phyloP scores from a whole-genome alignment of 2,329 filamentous ascomycete genomes.

The Fusarium cicatricum region DNA sequence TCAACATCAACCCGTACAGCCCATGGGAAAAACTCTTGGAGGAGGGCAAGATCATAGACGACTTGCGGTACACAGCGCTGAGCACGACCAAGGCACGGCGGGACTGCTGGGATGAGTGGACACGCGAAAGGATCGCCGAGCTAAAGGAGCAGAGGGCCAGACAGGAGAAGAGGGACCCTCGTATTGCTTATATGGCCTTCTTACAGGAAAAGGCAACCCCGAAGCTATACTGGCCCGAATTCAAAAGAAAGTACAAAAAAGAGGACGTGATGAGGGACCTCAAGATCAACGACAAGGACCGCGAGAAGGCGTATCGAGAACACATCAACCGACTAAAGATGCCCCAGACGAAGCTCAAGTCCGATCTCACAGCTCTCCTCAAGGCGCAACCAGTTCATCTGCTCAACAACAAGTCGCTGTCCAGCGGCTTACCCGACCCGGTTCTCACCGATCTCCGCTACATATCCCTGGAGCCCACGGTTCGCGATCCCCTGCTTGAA shows the following conservation, averaged over 20 bases:
- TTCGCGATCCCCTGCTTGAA: constrained; percentile 71
- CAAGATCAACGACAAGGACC: constrained; percentile 75
- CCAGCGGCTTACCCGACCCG: constrained; percentile 66
- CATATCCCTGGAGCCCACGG: constrained; percentile 68
- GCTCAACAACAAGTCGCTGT: constrained; percentile 67
- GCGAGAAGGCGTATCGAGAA: constrained; percentile 82
- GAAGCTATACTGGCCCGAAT: constrained; percentile 97
- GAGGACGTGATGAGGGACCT: constrained; percentile 82
- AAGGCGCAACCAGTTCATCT: constrained; percentile 64
- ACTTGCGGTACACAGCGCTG: constrained; percentile 85
- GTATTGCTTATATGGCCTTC: constrained; percentile 82
- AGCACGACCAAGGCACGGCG: constrained; percentile 81
- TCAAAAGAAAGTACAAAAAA: constrained; percentile 88
- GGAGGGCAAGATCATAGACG: constrained; percentile 81
- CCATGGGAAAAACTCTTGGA: constrained; percentile 92
- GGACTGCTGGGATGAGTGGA: constrained; percentile 87
- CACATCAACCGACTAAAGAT: constrained; percentile 73
- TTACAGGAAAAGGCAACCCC: constrained; percentile 83
- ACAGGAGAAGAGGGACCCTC: constrained; percentile 83
- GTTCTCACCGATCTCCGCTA: constrained; percentile 74
- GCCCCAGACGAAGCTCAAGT: constrained; percentile 70
- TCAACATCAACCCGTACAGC: constrained; percentile 82
- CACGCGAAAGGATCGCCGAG: constrained; percentile 75
- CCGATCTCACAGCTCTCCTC: constrained; percentile 73
- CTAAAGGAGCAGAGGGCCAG: constrained; percentile 76